Base-by-base conservation (phyloP, 2,329 filamentous ascomycete species). In the Aureobasidium musti region DNA sequence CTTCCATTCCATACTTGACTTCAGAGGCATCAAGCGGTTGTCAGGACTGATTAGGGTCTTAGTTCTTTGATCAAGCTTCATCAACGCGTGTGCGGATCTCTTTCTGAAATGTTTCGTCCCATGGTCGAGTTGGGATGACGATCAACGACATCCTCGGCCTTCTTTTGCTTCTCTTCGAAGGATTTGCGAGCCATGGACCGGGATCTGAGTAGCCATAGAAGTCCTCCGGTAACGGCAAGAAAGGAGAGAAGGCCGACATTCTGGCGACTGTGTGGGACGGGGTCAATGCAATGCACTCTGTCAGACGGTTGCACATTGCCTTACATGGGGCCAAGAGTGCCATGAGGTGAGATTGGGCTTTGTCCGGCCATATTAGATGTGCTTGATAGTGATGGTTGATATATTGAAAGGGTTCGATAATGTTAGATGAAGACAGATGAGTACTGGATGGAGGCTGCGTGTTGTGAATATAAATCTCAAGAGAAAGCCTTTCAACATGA, bases 121-220 rank as follows among this genome's bases (percentile, higher is more conserved):
- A 45, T 30, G 26, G 23, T 43, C n/a, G 39, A 59, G 33, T 39
- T 26, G 8, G 17, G 23, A 45, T 59, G 17, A 5, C 54, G 54
- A 5, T 59, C 39, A 10, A 59, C 45, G 6, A 26, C 35, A 23
- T 57, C 39, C 13, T 59, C 39, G 26, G 30, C 43, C 37, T 28
- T 59, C 37, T 43, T 30, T 26, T 59, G 54, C 19, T 45, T 30
- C 10, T 59, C 37, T 59, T 45, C 54, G 19, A 45, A 23, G 19
- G 37, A 26, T 10, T 45, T 59, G 39, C 54, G 54, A 21, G 26
- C 54, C 28, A 21, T 30, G 26, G 37, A 59, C 4, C 54, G 39
- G 37, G 54, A 43, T 45, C 54, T 45, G 54, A 59, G 54, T 30
- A 43, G 3, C 54, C 54, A 59, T 2, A 59, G 7, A 5, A 59